Percentiles rank a stretch among this genome's conserved stretches.
Evolutionary conservation across 768 basidiomycete species (phyloP).

Genomic region (Termitomyces sp.): DNA sequence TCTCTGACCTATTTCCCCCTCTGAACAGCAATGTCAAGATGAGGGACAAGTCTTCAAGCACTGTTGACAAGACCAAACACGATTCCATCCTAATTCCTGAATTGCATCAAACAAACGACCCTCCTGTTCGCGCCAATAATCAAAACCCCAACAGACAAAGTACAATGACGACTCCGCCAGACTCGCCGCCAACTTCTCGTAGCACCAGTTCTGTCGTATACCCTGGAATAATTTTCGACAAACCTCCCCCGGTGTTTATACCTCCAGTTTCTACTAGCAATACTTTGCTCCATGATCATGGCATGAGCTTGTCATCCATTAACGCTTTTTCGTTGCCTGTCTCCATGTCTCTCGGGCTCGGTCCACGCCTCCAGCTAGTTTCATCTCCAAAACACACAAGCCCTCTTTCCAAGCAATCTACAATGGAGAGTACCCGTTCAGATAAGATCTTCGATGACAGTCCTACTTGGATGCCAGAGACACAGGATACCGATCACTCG

Average conservation of each 20-base stretch:
- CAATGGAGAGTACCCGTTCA: conserved; percentile 48
- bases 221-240: conserved; percentile 56
- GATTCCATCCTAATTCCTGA: background rate
- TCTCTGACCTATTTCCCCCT: conserved; percentile 58
- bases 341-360: conserved; percentile 44
- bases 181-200: conserved; percentile 47
- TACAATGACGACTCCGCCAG: conserved; percentile 52
- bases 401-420: conserved; percentile 49
- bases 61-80: conserved; percentile 14
- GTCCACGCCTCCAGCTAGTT: conserved; percentile 25
- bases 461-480: conserved; percentile 54
- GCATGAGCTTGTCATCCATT: conserved; percentile 30
- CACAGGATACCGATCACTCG: conserved; percentile 58
- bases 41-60: conserved; percentile 27
- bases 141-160: conserved; percentile 27
- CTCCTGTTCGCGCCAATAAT: conserved; percentile 1
- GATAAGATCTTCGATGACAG: conserved; percentile 48
- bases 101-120: conserved; percentile 1
- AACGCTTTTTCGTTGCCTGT: conserved; percentile 40
- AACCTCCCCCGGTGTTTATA: conserved; percentile 48
- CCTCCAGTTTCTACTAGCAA: conserved; percentile 31
- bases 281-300: conserved; percentile 22
- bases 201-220: conserved; percentile 29
- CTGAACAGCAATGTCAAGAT: conserved; percentile 29
- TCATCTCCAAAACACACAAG: conserved; percentile 23